Base-by-base conservation (phyloP, 345 rosid genomes). In the Brassica rapa region DNA sequence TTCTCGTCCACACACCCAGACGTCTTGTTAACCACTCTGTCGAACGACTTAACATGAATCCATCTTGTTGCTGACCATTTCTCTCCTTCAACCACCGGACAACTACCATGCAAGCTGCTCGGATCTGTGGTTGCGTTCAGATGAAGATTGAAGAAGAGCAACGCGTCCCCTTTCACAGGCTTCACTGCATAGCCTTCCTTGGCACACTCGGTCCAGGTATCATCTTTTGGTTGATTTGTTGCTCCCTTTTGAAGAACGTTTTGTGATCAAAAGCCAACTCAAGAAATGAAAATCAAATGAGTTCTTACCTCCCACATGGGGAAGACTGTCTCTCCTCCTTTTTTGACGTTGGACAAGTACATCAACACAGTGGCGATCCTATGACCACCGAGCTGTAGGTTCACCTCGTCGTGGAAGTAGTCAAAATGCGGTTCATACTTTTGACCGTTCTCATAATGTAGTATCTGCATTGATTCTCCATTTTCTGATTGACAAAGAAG, bases 41-140 rank as follows among this genome's bases (percentile, higher is more conserved):
- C 90, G 1, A 91, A 92, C 33, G 92, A 79, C 77, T 84, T 83
- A 63, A 91, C 97, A 57, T 95, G 99, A 83, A 95, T 93, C 99
- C 99, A 95, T 86, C 86, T 91, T 19, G 99, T 95, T 16, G 97
- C 98, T 30, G 98, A 93, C 98, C 98, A 93, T 74, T 95, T 95
- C 96, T 95, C 98, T 12, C 99, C 99, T 79, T 95, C 87, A 2
- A 89, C 72, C 63, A 93, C 99, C 0, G 98, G 98, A 82, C 99
- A 95, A 77, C 99, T 93, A 41, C 91, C 93, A 12, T 95, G 99
- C 83, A 95, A 80, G 79, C 98, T 95, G 35, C 25, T 61, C 4
- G 76, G 0, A 74, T 95, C 99, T 1, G 90, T 83, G 4, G 90
- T 87, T 60, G 91, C 89, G 55, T 95, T 87, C 0, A 82, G 98